These are phyloP conservation scores for Geotrichum reessii DNA, from an alignment of 1,139 yeast genomes.

Conservation along the genomic window DNA sequence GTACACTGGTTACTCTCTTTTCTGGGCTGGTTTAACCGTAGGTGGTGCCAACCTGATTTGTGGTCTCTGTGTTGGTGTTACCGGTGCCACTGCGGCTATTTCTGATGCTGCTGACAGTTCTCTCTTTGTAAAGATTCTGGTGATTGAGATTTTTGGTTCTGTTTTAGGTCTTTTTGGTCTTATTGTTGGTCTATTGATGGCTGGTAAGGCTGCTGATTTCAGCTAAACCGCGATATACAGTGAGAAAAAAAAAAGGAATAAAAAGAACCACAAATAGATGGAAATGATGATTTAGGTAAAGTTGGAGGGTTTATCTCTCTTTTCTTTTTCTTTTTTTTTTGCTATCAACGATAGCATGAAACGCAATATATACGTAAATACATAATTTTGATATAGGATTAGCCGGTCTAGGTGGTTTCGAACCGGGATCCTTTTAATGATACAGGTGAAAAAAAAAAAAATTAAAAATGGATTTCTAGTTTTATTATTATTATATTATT, in stretches of 20 bases:
- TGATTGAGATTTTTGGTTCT: constrained; percentile 94
- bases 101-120: constrained; percentile 97
- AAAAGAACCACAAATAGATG: not conserved
- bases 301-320: too few relatives aligned
- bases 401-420: too few relatives aligned
- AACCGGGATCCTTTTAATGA: too few relatives aligned
- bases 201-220: constrained; percentile 88
- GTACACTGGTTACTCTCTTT: constrained; percentile 85
- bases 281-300: not conserved
- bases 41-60: constrained; percentile 91
- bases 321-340: too few relatives aligned
- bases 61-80: constrained; percentile 95
- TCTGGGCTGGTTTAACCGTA: constrained; percentile 98
- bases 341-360: too few relatives aligned
- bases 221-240: too few relatives aligned
- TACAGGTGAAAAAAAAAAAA: too few relatives aligned
- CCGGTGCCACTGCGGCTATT: constrained; percentile 97
- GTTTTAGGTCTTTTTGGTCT: constrained; percentile 84
- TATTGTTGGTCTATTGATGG: constrained; percentile 95
- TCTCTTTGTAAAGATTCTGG: constrained; percentile 89
- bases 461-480: too few relatives aligned
- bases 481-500: too few relatives aligned
- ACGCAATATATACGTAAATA: too few relatives aligned
- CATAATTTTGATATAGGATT: too few relatives aligned
- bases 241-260: constrained; percentile 17